Evolutionary conservation across 345 rosid genomes (phyloP).

Genomic region (Salix dunnii): DNA sequence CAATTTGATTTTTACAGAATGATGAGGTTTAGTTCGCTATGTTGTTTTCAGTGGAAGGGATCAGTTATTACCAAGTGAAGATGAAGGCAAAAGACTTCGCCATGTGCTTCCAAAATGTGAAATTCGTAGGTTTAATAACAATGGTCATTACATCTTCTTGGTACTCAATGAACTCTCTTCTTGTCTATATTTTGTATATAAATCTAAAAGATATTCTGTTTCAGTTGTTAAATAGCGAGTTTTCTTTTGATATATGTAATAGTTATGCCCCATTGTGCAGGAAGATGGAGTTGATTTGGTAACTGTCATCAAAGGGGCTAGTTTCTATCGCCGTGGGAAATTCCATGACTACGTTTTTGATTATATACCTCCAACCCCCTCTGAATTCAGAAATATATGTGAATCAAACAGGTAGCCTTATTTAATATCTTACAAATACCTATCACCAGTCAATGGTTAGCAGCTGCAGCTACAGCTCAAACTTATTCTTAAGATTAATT

Average conservation of each 20-base stretch:
- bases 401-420: neutral
- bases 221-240: neutral
- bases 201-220: neutral
- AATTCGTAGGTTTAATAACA: slow-evolving; percentile 46
- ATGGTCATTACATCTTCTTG: slow-evolving; percentile 70
- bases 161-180: slow-evolving; percentile 35
- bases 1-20: slow-evolving; percentile 2
- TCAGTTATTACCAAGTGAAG: slow-evolving; percentile 59
- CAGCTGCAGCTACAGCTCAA: too few species aligned
- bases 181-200: neutral
- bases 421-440: neutral
- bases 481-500: too few species aligned
- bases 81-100: slow-evolving; percentile 53
- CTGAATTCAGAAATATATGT: slow-evolving; percentile 6
- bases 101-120: slow-evolving; percentile 42
- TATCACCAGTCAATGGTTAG: neutral
- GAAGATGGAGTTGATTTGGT: slow-evolving; percentile 38
- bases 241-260: neutral
- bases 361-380: slow-evolving; percentile 15
- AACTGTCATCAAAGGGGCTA: slow-evolving; percentile 5
- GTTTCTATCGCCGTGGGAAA: slow-evolving; percentile 14
- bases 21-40: neutral
- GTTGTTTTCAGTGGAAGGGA: slow-evolving; percentile 57
- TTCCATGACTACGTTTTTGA: slow-evolving; percentile 7
- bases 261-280: slow-evolving; percentile 24